These are phyloP conservation scores for Pseudogymnoascus sp. DNA, from an alignment of 2,329 filamentous ascomycete genomes.

Conservation along the genomic window DNA sequence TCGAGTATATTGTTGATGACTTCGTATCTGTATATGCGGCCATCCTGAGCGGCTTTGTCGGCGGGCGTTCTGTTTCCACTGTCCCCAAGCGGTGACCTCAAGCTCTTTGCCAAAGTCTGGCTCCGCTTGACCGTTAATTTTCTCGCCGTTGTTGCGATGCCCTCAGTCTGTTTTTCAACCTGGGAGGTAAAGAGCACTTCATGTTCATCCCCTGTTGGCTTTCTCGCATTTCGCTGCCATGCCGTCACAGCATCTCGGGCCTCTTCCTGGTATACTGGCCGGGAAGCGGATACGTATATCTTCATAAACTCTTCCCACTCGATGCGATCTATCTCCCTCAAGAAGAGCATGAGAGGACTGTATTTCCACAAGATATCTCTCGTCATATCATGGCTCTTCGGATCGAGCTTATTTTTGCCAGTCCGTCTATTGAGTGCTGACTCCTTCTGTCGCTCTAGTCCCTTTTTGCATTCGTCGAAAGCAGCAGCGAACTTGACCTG, in stretches of 20 bases:
- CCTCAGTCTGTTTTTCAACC: slow-evolving; percentile 76
- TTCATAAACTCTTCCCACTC: slow-evolving; percentile 77
- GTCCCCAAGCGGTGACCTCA: slow-evolving; percentile 62
- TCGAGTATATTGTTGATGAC: slow-evolving; percentile 73
- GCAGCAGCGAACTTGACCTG: slow-evolving; percentile 70
- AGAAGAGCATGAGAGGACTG: slow-evolving; percentile 78
- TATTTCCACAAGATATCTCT: slow-evolving; percentile 78
- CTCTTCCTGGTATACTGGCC: slow-evolving; percentile 71
- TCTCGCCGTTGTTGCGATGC: slow-evolving; percentile 66
- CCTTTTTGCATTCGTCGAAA: slow-evolving; percentile 60
- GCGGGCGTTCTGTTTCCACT: slow-evolving; percentile 41
- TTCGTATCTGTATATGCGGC: slow-evolving; percentile 67
- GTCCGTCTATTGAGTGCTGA: slow-evolving; percentile 42
- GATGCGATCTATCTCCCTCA: slow-evolving; percentile 70
- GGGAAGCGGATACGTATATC: slow-evolving; percentile 71
- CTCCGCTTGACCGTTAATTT: slow-evolving; percentile 92
- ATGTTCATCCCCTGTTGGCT: slow-evolving; percentile 66
- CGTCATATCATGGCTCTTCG: slow-evolving; percentile 61
- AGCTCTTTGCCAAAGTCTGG: slow-evolving; percentile 70
- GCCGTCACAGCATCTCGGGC: slow-evolving; percentile 68
- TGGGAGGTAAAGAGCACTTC: slow-evolving; percentile 84
- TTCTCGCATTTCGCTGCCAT: slow-evolving; percentile 74
- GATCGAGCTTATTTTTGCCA: slow-evolving; percentile 57
- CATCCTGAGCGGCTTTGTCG: slow-evolving; percentile 53
- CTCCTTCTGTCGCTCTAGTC: slow-evolving; percentile 42